Evolutionary conservation across 768 basidiomycete genomes (phyloP).

Genomic region (Lentinus tigrinus): DNA sequence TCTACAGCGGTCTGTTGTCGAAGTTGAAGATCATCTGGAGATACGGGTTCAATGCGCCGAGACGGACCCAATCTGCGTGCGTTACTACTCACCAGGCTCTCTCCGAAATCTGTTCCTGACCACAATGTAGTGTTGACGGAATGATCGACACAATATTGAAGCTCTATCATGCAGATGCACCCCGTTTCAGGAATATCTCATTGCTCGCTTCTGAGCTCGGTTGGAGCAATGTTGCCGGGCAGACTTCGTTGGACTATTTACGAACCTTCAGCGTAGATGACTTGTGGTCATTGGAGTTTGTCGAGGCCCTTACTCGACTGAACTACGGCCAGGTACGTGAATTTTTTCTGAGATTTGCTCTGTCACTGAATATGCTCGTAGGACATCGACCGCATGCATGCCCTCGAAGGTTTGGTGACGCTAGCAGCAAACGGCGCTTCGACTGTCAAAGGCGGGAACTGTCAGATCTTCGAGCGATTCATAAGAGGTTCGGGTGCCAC

Average conservation of each 20-base stretch:
- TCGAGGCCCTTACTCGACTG: slow-evolving; percentile 78
- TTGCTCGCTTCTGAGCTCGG: slow-evolving; percentile 51
- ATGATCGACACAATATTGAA: slow-evolving; percentile 52
- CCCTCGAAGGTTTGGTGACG: slow-evolving; percentile 66
- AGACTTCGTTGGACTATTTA: slow-evolving; percentile 59
- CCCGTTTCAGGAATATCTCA: slow-evolving; percentile 62
- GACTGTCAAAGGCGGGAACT: slow-evolving; percentile 77
- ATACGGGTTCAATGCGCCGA: slow-evolving; percentile 69
- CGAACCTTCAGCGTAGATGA: slow-evolving; percentile 51
- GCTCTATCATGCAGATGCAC: slow-evolving; percentile 54
- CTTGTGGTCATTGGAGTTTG: slow-evolving; percentile 66
- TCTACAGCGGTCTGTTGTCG: slow-evolving; percentile 58
- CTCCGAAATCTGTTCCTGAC: neutral
- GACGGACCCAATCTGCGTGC: slow-evolving; percentile 54
- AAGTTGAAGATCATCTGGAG: slow-evolving; percentile 75
- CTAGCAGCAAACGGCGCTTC: slow-evolving; percentile 71
- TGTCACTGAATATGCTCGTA: slow-evolving; percentile 25
- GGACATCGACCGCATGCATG: slow-evolving; percentile 73
- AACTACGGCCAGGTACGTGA: slow-evolving; percentile 73
- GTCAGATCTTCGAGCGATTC: slow-evolving; percentile 81
- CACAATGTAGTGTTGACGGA: slow-evolving; percentile 45
- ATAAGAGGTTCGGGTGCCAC: slow-evolving; percentile 66
- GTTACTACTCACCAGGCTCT: slow-evolving; percentile 34
- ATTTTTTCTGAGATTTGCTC: neutral
- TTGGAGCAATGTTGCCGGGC: slow-evolving; percentile 48